Conservation (phyloP, 306 rosid species). For the Vicia sativa region DNA sequence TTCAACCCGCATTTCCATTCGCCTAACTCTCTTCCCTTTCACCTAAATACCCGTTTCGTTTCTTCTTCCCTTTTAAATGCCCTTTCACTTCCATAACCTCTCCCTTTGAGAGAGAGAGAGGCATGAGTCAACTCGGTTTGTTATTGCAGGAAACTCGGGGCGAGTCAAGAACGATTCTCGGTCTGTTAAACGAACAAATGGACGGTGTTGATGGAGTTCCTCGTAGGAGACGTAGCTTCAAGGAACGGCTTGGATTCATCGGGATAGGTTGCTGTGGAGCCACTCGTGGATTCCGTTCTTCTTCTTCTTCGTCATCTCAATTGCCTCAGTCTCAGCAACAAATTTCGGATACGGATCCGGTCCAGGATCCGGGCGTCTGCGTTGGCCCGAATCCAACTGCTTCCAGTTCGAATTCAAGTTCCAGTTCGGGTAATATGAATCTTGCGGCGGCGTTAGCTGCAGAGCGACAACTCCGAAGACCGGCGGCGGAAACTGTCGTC, state of each 20-base stretch:
- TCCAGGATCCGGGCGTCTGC: conserved; percentile 40
- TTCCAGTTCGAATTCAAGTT: background rate
- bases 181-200: conserved; percentile 69
- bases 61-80: conserved; percentile 37
- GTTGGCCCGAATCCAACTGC: conserved; percentile 32
- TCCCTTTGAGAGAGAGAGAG: conserved; percentile 3
- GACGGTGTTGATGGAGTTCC: conserved; percentile 52
- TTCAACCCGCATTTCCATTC: conserved; percentile 3
- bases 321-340: conserved; percentile 7
- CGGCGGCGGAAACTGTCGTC: conserved; percentile 34
- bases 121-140: conserved; percentile 72
- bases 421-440: conserved; percentile 56
- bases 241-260: conserved; percentile 72
- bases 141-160: conserved; percentile 71
- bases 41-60: conserved; percentile 19
- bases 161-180: conserved; percentile 60
- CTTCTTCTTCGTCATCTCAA: conserved; percentile 33
- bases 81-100: conserved; percentile 14
- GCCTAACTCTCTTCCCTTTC: background rate
- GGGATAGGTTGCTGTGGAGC: conserved; percentile 82
- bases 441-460: conserved; percentile 85
- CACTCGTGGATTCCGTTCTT: conserved; percentile 57
- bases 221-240: conserved; percentile 57
- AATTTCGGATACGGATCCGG: conserved; percentile 26
- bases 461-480: conserved; percentile 63